Base-by-base conservation (phyloP, 306 rosid species). In the Prosopis cineraria region DNA sequence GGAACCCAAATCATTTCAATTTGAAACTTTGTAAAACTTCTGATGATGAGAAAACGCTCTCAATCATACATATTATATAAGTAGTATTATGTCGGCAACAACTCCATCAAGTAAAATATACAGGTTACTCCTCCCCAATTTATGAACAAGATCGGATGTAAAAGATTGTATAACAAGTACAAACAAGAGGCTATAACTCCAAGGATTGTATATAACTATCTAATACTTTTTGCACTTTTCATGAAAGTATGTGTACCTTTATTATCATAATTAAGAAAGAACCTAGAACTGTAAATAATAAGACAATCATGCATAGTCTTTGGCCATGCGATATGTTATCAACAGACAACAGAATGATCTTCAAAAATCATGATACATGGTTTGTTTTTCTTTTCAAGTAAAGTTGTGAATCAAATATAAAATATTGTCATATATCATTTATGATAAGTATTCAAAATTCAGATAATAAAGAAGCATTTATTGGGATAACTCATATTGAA, bases 301-400 rank as follows among this genome's bases (percentile, higher is more conserved):
- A 68, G 36, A 74, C 53, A 47, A 66, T 27, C 45, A 68, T 24
- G 33, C 24, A 37, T 8, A 47, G 5, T 25, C 17, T 33, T 9
- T 30, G 30, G 63, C 40, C 48, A 40, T 64, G 48, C 16, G 10
- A 72, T 48, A 13, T 39, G 30, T 53, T 62, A 25, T 78, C 27
- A 59, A 50, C 64, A 37, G n/a, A n/a, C 60, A 83, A 29, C 39
- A 47, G 7, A 45, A 19, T 6, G 27, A 20, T 68, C 66, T 27
- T 7, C 65, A 77, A 44, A 7, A 79, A 19, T 7, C 45, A 63
- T 36, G 30, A 72, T n/a, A 33, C 36, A 39, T 44, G n/a, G 31
- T 27, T 70, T 83, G 69, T 37, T 53, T 44, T 11, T 29, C 73
- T 27, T 31, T 60, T 77, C 76, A 44, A 48, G 76, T 56, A 45